These are phyloP conservation scores for Vanrija sp. DNA, from an alignment of 1,284 basidiomycete genomes.

Conservation along the genomic window DNA sequence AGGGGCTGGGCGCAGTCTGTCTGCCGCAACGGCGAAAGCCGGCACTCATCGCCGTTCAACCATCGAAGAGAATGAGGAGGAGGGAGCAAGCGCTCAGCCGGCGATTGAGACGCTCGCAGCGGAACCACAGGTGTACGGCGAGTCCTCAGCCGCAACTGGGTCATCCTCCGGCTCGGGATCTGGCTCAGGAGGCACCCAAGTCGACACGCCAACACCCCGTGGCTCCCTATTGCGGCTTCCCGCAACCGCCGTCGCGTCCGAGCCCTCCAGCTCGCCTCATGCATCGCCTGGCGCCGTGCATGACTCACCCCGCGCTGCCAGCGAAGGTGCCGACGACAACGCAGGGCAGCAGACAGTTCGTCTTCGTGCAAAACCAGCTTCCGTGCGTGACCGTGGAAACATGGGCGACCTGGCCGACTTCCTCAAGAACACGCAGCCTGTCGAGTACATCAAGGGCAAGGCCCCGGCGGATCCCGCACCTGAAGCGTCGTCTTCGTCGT, in stretches of 20 bases:
- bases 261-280: not conserved
- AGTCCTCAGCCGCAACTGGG: not conserved
- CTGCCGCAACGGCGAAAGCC: constrained; percentile 2
- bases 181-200: not conserved
- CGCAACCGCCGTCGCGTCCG: not conserved
- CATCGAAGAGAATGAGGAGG: constrained; percentile 37
- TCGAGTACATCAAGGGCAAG: too few relatives aligned
- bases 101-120: constrained; percentile 9
- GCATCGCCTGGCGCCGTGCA: too few relatives aligned
- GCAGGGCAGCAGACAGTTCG: too few relatives aligned
- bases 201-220: constrained; percentile 12
- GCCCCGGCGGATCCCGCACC: too few relatives aligned
- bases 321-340: constrained; percentile 7
- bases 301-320: not conserved
- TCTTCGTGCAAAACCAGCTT: not conserved
- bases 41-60: constrained; percentile 28
- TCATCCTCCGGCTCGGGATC: not conserved
- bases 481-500: too few relatives aligned
- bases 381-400: too few relatives aligned
- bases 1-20: constrained; percentile 9
- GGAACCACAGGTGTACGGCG: constrained; percentile 8
- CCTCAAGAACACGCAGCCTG: constrained; percentile 30
- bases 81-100: constrained; percentile 12
- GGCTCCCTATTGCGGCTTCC: too few relatives aligned
- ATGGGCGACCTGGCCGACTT: constrained; percentile 39